Conservation (phyloP, 2,329 filamentous ascomycete genomes). For the Phaeosphaeriaceae sp. region DNA sequence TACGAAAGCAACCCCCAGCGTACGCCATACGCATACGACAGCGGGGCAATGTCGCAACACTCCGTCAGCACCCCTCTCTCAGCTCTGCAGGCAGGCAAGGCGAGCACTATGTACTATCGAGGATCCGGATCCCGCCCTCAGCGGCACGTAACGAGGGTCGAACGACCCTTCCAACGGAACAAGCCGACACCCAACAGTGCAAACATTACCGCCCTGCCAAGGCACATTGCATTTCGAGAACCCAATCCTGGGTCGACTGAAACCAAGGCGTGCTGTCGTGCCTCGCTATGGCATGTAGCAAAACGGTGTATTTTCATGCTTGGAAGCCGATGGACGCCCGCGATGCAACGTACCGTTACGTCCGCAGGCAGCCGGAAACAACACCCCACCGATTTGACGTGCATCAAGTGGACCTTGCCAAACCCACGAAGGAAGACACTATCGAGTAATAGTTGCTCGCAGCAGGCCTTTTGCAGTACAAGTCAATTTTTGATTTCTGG, state of each 20-base stretch:
- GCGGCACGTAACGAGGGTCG: background rate
- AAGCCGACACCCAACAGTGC: background rate
- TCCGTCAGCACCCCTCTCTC: background rate
- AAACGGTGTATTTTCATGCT: background rate
- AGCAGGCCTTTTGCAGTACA: background rate
- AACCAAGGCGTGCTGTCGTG: conserved; percentile 8
- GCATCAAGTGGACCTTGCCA: background rate
- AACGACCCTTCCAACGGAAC: background rate
- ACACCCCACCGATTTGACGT: background rate
- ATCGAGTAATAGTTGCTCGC: background rate
- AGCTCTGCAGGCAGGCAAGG: background rate
- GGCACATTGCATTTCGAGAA: conserved; percentile 1
- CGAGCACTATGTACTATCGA: background rate
- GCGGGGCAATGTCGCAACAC: conserved; percentile 7
- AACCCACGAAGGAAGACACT: background rate
- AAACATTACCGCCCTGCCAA: background rate
- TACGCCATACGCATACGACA: background rate
- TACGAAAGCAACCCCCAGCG: background rate
- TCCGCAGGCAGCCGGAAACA: conserved; percentile 5
- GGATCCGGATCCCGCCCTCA: background rate
- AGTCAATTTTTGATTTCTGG: background rate
- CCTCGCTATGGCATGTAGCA: conserved; percentile 17
- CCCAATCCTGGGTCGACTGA: background rate
- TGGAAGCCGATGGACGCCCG: conserved; percentile 28
- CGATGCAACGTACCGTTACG: conserved; percentile 38